These are phyloP conservation scores for Ustulina deusta DNA, from an alignment of 2,329 filamentous ascomycete species.

Conservation along the genomic window DNA sequence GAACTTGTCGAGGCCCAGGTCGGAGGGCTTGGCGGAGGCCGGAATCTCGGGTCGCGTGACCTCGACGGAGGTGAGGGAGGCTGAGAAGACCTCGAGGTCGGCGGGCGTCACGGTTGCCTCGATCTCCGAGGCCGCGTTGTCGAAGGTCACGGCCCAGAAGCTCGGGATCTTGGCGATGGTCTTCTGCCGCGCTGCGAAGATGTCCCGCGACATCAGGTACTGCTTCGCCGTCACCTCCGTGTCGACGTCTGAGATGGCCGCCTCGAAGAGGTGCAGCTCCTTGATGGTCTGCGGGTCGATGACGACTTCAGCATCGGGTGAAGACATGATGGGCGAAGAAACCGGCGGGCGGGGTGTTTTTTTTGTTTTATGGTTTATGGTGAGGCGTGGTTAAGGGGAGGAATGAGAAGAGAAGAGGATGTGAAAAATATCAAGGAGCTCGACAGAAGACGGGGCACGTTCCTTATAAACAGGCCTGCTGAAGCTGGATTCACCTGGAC, in stretches of 20 bases:
- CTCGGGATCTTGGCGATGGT: constrained; percentile 69
- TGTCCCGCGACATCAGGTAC: constrained; percentile 49
- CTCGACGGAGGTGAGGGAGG: constrained; percentile 66
- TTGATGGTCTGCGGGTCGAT: constrained; percentile 51
- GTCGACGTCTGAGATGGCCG: constrained; percentile 50
- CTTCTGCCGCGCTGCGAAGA: constrained; percentile 69
- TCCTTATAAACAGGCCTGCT: constrained; percentile 31
- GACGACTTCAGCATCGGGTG: constrained; percentile 44
- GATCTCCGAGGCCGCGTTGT: constrained; percentile 67
- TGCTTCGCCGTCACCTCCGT: constrained; percentile 51
- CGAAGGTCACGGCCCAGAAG: constrained; percentile 78
- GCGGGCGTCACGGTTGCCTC: constrained; percentile 71
- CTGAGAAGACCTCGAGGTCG: constrained; percentile 69
- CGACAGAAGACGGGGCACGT: constrained; percentile 16
- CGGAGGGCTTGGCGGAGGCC: constrained; percentile 48
- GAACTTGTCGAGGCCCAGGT: constrained; percentile 49
- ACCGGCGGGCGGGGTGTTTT: not conserved
- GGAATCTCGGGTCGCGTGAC: constrained; percentile 61
- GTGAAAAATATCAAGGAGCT: constrained; percentile 17
- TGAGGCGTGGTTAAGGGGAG: not conserved
- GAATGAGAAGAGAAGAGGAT: constrained; percentile 3
- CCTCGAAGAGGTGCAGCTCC: constrained; percentile 51
- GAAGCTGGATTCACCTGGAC: constrained; percentile 34
- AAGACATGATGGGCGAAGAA: constrained; percentile 48
- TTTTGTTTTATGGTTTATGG: not conserved